phyloP scores from a whole-genome alignment of 352 stramenopile species.

The Globisporangium abappressorium region DNA sequence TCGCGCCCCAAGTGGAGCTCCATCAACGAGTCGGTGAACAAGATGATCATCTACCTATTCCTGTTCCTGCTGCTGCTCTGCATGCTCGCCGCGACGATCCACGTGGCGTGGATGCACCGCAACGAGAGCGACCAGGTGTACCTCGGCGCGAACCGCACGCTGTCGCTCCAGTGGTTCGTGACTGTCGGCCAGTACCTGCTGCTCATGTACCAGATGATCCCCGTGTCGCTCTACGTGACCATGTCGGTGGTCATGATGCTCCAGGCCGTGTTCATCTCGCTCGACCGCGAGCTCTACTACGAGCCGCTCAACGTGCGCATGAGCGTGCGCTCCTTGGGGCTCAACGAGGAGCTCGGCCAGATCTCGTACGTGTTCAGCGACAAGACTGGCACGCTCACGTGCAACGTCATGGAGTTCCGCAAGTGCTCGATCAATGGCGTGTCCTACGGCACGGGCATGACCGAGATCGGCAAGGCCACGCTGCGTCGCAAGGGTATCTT shows the following conservation, averaged over 20 bases:
- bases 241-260: constrained; percentile 95
- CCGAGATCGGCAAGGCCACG: constrained; percentile 75
- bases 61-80: constrained; percentile 62
- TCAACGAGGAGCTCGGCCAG: constrained; percentile 92
- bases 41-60: constrained; percentile 79
- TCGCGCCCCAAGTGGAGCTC: constrained; percentile 74
- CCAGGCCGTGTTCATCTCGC: constrained; percentile 93
- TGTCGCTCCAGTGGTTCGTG: constrained; percentile 68
- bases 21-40: constrained; percentile 79
- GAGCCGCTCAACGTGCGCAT: constrained; percentile 86
- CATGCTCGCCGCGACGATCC: constrained; percentile 45
- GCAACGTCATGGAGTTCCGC: constrained; percentile 95
- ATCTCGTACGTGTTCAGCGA: constrained; percentile 92
- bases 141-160: constrained; percentile 38
- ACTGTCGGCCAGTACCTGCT: constrained; percentile 92
- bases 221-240: constrained; percentile 97
- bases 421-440: constrained; percentile 92
- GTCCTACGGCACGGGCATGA: constrained; percentile 87
- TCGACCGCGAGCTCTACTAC: constrained; percentile 90
- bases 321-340: constrained; percentile 75
- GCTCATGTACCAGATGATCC: constrained; percentile 97
- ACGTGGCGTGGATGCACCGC: constrained; percentile 57
- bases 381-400: constrained; percentile 93
- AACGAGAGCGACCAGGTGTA: constrained; percentile 53
- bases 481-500: constrained; percentile 59